Evolutionary conservation across 2,329 filamentous ascomycete genomes (phyloP), one percentile per base, ranked within the genome.

Genomic region (Helotiales sp.): DNA sequence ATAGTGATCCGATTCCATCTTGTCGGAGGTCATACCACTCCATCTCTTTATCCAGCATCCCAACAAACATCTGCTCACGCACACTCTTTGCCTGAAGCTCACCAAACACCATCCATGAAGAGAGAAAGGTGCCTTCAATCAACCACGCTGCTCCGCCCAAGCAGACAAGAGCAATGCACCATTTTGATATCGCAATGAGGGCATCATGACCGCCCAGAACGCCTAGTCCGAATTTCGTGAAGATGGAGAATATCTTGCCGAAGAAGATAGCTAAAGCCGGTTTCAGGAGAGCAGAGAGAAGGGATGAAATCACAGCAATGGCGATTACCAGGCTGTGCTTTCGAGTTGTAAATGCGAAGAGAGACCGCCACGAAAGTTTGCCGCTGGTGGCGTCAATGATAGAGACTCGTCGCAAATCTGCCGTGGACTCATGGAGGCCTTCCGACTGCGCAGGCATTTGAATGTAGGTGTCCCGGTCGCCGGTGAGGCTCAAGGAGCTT

Each of bases 11-110:
- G 20, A 92, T 84, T 0, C 94, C 95, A 64, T 92, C 88, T 43
- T 86, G 82, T 61, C 89, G 85, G 20, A 84, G 82, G 76, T 97
- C 93, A 75, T 92, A 97, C 93, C 94, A 98, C 54, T 85, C 83
- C 76, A 96, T 87, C 13, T 95, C 87, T 75, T 90, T 93, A 6
- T 82, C 79, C n/a, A 97, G 77, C 40, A 98, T 80, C 1, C 85
- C 85, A 1, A 80, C 73, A 75, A 97, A 97, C 2, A 96, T 79
- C 5, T 80, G 81, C 17, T 84, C 81, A 5, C 93, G 86, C 6
- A 88, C 89, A 55, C 80, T 86, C 34, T 85, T 86, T 0, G 91
- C 93, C 71, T 97, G 93, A 1, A 93, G 74, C 78, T 97, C 94
- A 15, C 94, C 92, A 77, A 96, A 96, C 0, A 86, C 77, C 32